These are phyloP conservation scores for Eutrema salsugineum DNA, from an alignment of 441 rosid species.

Conservation along the genomic window DNA sequence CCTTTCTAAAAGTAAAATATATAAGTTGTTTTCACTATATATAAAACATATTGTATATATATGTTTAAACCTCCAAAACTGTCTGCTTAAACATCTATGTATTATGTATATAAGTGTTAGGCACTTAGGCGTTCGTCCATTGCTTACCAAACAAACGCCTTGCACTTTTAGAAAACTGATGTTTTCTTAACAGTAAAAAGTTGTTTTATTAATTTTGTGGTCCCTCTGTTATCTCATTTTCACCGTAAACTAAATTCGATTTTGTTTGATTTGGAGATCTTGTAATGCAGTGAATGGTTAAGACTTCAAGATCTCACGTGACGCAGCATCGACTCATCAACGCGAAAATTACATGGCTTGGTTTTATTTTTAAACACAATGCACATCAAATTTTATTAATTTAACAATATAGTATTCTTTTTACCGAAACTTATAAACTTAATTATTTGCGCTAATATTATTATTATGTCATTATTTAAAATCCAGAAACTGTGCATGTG, in stretches of 20 bases:
- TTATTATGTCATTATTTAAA: neutral
- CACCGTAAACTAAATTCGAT: constrained; percentile 22
- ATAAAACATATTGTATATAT: no score
- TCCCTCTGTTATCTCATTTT: constrained; percentile 17
- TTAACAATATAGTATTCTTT: neutral
- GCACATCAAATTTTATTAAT: neutral
- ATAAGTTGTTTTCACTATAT: no score
- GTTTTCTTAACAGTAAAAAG: neutral
- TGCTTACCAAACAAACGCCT: no score
- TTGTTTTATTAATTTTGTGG: constrained; percentile 20
- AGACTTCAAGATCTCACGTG: constrained; percentile 30
- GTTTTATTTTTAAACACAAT: neutral
- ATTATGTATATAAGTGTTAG: no score
- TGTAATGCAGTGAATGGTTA: constrained; percentile 26
- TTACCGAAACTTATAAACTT: neutral
- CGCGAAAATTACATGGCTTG: constrained; percentile 18
- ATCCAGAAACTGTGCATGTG: neutral
- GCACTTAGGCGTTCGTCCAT: no score
- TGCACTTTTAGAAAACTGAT: neutral
- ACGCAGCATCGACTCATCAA: constrained; percentile 30
- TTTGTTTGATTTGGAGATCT: constrained; percentile 24
- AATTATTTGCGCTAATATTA: neutral
- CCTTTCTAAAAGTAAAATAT: no score
- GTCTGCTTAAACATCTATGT: no score
- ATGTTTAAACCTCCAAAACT: no score